Conservation (phyloP, 1,284 basidiomycete species). For the Uromyces viciae-fabae region DNA sequence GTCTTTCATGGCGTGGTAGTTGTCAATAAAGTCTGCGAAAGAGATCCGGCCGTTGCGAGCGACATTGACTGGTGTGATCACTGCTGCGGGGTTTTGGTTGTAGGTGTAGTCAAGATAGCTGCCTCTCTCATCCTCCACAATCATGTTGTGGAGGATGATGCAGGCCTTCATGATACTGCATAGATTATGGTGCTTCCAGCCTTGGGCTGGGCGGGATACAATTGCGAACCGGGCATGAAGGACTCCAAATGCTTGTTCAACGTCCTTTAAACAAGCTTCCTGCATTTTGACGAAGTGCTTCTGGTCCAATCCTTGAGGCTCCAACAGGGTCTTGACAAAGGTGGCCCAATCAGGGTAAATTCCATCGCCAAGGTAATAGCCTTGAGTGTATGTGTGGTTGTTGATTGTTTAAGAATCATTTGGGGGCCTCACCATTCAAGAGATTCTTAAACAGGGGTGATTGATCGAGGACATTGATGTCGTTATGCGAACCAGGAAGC, state of each 20-base stretch:
- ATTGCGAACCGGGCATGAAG: slow-evolving; percentile 2
- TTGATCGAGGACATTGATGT: too few species aligned
- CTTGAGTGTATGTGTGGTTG: not conserved
- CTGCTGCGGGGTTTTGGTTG: not conserved
- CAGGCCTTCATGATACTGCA: not conserved
- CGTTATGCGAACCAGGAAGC: too few species aligned
- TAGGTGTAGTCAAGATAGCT: not conserved
- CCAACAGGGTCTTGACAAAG: not conserved
- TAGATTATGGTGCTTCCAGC: not conserved
- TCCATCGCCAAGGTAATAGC: slow-evolving; percentile 17
- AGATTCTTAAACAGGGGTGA: too few species aligned
- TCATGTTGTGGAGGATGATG: slow-evolving; percentile 39
- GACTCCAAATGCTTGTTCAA: slow-evolving; percentile 21
- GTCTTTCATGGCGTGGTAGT: not conserved
- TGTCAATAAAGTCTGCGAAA: not conserved
- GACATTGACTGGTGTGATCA: not conserved
- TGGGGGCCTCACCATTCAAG: too few species aligned
- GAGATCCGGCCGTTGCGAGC: not conserved
- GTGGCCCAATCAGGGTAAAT: not conserved
- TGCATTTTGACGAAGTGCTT: slow-evolving; percentile 10
- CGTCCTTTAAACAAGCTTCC: not conserved
- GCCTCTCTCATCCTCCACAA: not conserved
- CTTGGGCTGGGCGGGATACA: not conserved
- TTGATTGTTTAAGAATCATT: too few species aligned
- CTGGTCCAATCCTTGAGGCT: not conserved